phyloP scores from a whole-genome alignment of 2,329 filamentous ascomycete genomes.

The Colletotrichum sp. region DNA sequence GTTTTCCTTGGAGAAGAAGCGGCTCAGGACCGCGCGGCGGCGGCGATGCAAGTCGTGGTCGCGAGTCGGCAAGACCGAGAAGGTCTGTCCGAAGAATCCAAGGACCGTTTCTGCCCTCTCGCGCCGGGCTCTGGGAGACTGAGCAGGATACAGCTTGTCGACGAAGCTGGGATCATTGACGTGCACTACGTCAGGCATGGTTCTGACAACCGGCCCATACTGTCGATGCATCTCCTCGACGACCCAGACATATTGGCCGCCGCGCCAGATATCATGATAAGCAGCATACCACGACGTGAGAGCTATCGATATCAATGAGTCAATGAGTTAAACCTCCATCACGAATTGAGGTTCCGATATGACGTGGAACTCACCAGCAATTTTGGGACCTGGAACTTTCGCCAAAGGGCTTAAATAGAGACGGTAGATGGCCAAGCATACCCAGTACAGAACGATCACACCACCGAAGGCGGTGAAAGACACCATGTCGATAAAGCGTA shows the following conservation, averaged over 20 bases:
- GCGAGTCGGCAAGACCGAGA: neutral
- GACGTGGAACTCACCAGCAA: neutral
- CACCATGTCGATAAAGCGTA: neutral
- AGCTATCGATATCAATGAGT: neutral
- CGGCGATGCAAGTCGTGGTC: neutral
- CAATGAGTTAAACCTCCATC: accelerated
- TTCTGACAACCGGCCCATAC: neutral
- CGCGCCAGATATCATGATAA: neutral
- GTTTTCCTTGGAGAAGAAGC: neutral
- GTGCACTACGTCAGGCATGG: neutral
- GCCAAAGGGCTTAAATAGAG: neutral
- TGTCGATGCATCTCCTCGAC: neutral
- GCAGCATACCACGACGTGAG: neutral
- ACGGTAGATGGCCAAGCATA: neutral
- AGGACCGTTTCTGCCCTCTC: neutral
- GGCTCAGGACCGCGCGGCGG: neutral
- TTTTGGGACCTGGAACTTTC: neutral
- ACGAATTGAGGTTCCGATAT: neutral
- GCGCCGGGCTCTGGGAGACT: neutral
- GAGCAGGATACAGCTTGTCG: neutral
- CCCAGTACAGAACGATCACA: neutral
- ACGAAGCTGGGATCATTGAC: neutral
- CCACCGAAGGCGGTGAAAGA: neutral
- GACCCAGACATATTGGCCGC: neutral
- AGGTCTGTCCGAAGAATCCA: neutral